Conservation (phyloP, 1,139 yeast species). For the Sugiyamaella xylanicola region DNA sequence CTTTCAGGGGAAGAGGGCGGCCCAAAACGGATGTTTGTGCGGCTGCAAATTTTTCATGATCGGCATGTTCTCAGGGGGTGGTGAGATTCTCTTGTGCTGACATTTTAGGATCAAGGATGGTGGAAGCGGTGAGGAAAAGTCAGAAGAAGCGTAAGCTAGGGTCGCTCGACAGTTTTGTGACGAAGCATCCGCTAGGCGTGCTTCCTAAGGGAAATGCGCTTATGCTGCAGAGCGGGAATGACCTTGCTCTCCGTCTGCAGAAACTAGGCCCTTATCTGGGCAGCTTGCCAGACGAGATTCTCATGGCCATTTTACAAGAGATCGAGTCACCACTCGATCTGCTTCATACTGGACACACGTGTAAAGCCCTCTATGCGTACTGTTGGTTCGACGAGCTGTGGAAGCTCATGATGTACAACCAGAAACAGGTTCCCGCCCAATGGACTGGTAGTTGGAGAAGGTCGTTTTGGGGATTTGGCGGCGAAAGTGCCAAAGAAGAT, state of each 20-base stretch:
- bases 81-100: too few species aligned
- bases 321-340: conserved; percentile 53
- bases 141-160: conserved; percentile 11
- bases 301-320: conserved; percentile 41
- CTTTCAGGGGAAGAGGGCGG: too few species aligned
- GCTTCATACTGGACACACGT: conserved; percentile 55
- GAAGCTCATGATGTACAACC: conserved; percentile 55
- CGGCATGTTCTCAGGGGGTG: conserved; percentile 5
- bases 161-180: conserved; percentile 17
- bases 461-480: conserved; percentile 51
- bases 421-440: conserved; percentile 28
- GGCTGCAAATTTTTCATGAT: conserved; percentile 14
- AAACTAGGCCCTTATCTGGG: conserved; percentile 57
- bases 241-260: conserved; percentile 40
- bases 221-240: conserved; percentile 36
- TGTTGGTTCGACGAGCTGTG: conserved; percentile 75
- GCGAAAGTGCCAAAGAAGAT: conserved; percentile 42
- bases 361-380: conserved; percentile 71
- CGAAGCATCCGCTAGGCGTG: conserved; percentile 68
- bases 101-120: neutral
- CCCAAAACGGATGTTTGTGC: too few species aligned
- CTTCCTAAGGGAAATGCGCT: conserved; percentile 69
- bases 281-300: conserved; percentile 55
- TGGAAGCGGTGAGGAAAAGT: neutral
- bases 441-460: conserved; percentile 86